Base-by-base conservation (phyloP, 768 basidiomycete species). In the Russula virescens region DNA sequence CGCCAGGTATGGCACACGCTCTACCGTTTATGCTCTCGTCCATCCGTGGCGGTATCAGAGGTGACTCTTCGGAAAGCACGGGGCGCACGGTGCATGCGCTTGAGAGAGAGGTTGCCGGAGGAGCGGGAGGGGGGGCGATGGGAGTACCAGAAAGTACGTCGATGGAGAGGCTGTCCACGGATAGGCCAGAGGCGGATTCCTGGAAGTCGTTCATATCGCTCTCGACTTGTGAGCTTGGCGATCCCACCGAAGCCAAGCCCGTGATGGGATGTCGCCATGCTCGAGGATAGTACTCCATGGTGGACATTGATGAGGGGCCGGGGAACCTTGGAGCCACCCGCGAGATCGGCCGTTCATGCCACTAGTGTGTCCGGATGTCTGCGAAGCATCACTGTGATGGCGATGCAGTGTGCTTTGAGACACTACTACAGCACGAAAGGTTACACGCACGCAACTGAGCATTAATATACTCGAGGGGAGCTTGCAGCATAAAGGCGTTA, bases 211-310 rank as follows among this genome's bases (percentile, higher is more conserved):
- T 23, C 19, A 25, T 11, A 40, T 48, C 47, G 35, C 19, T 26
- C 48, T 58, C 38, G 38, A 40, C 25, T 42, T 18, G 38, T 8
- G 48, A 28, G 49, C 16, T 5, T 13, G 47, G 26, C 3, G 57
- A 40, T 14, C 25, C 45, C 7, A 46, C 14, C n/a, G 31, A 46
- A 35, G 31, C 25, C 3, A 38, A 28, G 4, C 2, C 25, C 19
- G 47, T 5, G 16, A 19, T 31, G 31, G 31, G 31, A 31, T 31
- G 25, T n/a, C 4, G 35, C 19, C 19, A 48, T 28, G 8, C 25
- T 26, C 26, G 58, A 21, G 38, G 57, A 42, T 43, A 50, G 35
- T 50, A 50, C 16, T 58, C 48, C 48, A 51, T 42, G 48, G n/a
- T 9, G 25, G 26, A 42, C n/a, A 26, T 28, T 28, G n/a, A 18